phyloP scores from a whole-genome alignment of 2,329 filamentous ascomycete species.

The Cladophialophora yegresii region DNA sequence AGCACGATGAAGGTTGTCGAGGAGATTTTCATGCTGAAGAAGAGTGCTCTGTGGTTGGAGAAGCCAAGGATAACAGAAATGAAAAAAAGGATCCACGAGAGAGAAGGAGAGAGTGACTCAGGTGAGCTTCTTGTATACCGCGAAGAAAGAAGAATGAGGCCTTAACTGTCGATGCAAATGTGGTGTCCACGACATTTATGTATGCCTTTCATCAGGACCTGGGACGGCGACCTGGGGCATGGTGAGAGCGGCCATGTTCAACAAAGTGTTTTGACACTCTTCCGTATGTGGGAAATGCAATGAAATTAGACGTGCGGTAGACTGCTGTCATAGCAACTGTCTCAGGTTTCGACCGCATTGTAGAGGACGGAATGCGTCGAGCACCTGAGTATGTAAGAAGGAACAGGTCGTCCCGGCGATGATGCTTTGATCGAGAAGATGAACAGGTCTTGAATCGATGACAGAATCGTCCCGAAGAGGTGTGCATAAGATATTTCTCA shows the following conservation, averaged over 20 bases:
- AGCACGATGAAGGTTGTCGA: slow-evolving; percentile 22
- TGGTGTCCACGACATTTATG: slow-evolving; percentile 22
- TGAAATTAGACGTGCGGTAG: slow-evolving; percentile 31
- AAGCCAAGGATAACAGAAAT: background rate
- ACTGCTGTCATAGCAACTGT: slow-evolving; percentile 31
- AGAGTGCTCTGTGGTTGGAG: background rate
- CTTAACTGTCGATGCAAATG: slow-evolving; percentile 14
- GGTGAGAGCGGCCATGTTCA: slow-evolving; percentile 23
- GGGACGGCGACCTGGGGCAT: slow-evolving; percentile 1
- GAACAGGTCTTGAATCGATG: slow-evolving; percentile 10
- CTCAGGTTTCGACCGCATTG: slow-evolving; percentile 12
- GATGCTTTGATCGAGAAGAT: background rate
- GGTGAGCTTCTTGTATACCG: slow-evolving; percentile 21
- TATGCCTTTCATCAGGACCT: slow-evolving; percentile 14
- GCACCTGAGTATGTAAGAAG: background rate
- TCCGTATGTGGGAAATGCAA: slow-evolving; percentile 21
- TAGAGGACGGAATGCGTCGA: slow-evolving; percentile 7
- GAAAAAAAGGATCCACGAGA: slow-evolving; percentile 14
- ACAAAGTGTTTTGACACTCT: slow-evolving; percentile 13
- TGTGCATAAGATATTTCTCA: slow-evolving; percentile 17
- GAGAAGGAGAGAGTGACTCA: slow-evolving; percentile 24
- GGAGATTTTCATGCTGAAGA: slow-evolving; percentile 25
- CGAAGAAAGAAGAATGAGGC: slow-evolving; percentile 22
- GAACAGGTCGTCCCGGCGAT: slow-evolving; percentile 13
- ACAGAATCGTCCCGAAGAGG: slow-evolving; percentile 22